A percentile compares a stretch with the other conserved stretches of the same genome.
Evolutionary conservation across 139 green algal species (phyloP).

Genomic region (Chara braunii): DNA sequence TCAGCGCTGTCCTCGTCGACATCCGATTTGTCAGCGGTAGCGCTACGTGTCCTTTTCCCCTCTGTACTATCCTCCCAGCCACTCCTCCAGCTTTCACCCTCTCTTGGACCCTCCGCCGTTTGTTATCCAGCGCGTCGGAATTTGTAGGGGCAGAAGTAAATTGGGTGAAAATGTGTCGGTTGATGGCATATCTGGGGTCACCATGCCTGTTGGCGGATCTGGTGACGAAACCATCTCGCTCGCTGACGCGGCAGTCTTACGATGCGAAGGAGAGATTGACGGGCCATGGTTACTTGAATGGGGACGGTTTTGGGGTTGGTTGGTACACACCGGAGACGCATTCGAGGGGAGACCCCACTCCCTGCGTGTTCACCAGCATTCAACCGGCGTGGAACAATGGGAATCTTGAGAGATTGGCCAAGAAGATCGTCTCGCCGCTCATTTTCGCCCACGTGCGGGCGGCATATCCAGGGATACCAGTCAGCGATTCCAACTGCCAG

Average conservation of each 20-base stretch:
- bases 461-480: slow-evolving; percentile 88
- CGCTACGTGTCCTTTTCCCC: too few relatives aligned
- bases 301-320: slow-evolving; percentile 48
- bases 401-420: slow-evolving; percentile 78
- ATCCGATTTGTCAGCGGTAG: too few relatives aligned
- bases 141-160: too few relatives aligned
- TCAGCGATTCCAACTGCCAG: slow-evolving; percentile 89
- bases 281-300: slow-evolving; percentile 84
- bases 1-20: too few relatives aligned
- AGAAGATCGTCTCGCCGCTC: slow-evolving; percentile 80
- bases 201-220: slow-evolving; percentile 76
- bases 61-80: too few relatives aligned
- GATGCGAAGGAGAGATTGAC: slow-evolving; percentile 79
- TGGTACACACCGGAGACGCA: slow-evolving; percentile 55
- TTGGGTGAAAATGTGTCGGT: slow-evolving; percentile 91
- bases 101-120: too few relatives aligned
- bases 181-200: slow-evolving; percentile 79
- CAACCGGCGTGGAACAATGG: slow-evolving; percentile 94
- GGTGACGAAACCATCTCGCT: slow-evolving; percentile 67
- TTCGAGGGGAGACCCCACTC: slow-evolving; percentile 48
- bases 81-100: too few relatives aligned
- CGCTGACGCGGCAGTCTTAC: slow-evolving; percentile 92
- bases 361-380: slow-evolving; percentile 85
- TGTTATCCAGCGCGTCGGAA: too few relatives aligned
- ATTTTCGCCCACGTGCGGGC: slow-evolving; percentile 92